Base-by-base conservation (phyloP, 1,284 basidiomycete genomes). In the Fomes fomentarius region DNA sequence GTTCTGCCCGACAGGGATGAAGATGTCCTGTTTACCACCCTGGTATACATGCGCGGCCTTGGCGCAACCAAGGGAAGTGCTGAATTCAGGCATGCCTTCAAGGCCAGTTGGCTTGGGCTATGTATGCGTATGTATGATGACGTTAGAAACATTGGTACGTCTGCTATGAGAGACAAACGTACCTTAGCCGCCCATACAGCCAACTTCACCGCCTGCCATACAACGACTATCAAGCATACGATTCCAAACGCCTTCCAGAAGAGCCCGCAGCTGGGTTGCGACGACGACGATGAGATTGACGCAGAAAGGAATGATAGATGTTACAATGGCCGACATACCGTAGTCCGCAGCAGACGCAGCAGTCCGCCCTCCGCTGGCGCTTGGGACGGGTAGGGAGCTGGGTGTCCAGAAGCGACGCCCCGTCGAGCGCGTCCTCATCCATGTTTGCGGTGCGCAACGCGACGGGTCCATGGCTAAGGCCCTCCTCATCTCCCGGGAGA, bases 201-300 rank as follows among this genome's bases (percentile, higher is more conserved):
- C 14, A 82, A 67, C 56, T 73, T 80, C 63, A 78, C 67, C 2
- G 69, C 67, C 53, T 76, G 74, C 72, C 77, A 83, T 12, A 76
- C 53, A 4, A 74, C 55, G 45, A 77, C 70, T 8, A 79, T 58
- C 15, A 69, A 65, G 25, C 74, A 54, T 10, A 83, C 78, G 40
- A 83, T 77, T 17, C 76, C 81, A 50, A 83, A 71, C 0, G 79
- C 78, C 63, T 82, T 84, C 75, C 78, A 84, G 66, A 83, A 77
- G 10, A 82, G 65, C 22, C 71, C 71, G 57, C 79, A 82, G 57
- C 81, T 84, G 56, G 4, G 51, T 22, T 24, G 30, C 5, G 14
- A 41, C 24, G 24, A 30, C 11, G 19, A 24, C n/a, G 11, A 8
- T 31, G 7, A n/a, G 26, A 21, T 19, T 26, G n/a, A 21, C 11